Evolutionary conservation across 306 rosid species (phyloP), one percentile per base, ranked within the genome.

Genomic region (Begonia masoniana): DNA sequence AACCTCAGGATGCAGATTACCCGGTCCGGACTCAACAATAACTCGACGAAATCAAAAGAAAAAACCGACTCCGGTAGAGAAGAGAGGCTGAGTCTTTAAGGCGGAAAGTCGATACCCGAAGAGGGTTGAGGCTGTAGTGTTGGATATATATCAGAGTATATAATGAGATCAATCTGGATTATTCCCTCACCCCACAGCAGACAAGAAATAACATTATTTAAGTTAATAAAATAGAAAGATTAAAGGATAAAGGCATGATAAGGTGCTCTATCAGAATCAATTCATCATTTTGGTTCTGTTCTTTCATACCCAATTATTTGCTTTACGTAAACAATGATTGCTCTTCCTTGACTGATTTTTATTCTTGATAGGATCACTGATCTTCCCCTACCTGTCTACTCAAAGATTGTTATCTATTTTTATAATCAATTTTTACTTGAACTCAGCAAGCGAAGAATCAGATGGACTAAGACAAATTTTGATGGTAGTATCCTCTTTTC

Each of bases 1-100:
- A 76, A 85, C 97, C 83, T 69, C 79, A 77, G 79, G 83, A 73
- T 77, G 83, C 79, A 73, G 77, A 73, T 77, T 77, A 77, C 71
- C 79, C 26, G 14, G 62, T 73, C 79, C 76, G 56, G 10, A 61
- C 67, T 50, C 78, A 72, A 68, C 60, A 62, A 4, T 49, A 39
- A 41, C 39, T 47, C 45, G 23, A 48, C 13, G 15, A 49, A 13
- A 41, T 47, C 50, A 43, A 51, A 4, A 15, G 13, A 10, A 9
- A 26, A 13, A 15, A 6, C 11, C 11, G 9, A 53, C 9, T 6
- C 12, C 7, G 36, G 23, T 39, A 54, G 14, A 47, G 55, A 47
- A 23, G 50, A 14, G 52, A 57, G 47, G 31, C n/a, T 9, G 9
- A 31, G 39, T 31, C 14, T 56, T 31, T 15, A 51, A 35, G 31